phyloP scores from a whole-genome alignment of 2,329 filamentous ascomycete species.

The Coniochaeta prunicola region DNA sequence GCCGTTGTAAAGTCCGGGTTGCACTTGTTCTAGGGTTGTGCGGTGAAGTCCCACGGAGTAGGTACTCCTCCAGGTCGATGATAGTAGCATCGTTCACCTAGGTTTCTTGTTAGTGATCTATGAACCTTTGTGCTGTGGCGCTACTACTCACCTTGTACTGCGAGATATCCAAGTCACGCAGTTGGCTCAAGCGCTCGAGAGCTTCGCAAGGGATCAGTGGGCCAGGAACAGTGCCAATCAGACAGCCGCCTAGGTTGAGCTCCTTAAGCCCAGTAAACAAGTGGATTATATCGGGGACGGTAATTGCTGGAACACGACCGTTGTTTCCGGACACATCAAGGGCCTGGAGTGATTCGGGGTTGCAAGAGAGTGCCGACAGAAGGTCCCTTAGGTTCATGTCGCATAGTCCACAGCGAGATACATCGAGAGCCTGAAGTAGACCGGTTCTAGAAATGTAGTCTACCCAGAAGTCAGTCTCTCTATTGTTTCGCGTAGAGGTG shows the following conservation, averaged over 20 bases:
- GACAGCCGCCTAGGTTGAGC: conserved; percentile 43
- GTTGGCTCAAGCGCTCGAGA: conserved; percentile 32
- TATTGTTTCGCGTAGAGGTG: neutral
- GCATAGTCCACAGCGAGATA: conserved; percentile 43
- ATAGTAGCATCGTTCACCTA: conserved; percentile 44
- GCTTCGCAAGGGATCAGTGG: conserved; percentile 39
- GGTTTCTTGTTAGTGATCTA: neutral
- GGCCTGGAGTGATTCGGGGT: conserved; percentile 35
- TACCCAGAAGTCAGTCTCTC: conserved; percentile 10
- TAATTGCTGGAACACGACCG: conserved; percentile 40
- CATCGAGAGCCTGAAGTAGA: conserved; percentile 37
- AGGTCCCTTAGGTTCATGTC: conserved; percentile 40
- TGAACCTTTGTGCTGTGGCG: neutral
- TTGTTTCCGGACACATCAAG: conserved; percentile 47
- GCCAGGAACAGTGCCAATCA: conserved; percentile 36
- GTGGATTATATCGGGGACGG: conserved; percentile 34
- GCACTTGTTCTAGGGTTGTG: neutral
- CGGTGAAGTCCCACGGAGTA: conserved; percentile 17
- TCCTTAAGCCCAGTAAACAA: conserved; percentile 36
- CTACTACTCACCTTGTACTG: conserved; percentile 38
- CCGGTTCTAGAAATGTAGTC: conserved; percentile 20
- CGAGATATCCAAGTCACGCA: conserved; percentile 48
- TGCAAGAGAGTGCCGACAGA: conserved; percentile 38
- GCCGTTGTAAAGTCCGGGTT: conserved; percentile 31
- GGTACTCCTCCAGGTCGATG: conserved; percentile 36